These are phyloP conservation scores for Amaranthus hypochondriacus DNA, from an alignment of 148 eudicot species.

Conservation along the genomic window DNA sequence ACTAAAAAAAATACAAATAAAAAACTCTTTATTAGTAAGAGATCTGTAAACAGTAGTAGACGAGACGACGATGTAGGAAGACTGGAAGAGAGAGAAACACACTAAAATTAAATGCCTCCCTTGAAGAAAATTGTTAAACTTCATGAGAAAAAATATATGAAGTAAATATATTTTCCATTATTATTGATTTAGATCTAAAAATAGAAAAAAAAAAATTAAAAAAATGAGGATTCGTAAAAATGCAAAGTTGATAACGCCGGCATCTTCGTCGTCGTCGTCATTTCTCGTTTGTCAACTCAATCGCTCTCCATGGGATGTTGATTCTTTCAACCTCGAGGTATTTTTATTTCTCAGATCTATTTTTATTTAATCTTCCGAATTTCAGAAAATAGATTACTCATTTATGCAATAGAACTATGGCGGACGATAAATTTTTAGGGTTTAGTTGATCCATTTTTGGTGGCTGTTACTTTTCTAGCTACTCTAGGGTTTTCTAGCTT, in stretches of 20 bases:
- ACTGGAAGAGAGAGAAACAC: background rate
- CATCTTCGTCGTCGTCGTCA: constrained; percentile 13
- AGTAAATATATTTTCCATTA: background rate
- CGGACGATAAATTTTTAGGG: too few species aligned
- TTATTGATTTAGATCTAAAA: background rate
- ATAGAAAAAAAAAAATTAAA: background rate
- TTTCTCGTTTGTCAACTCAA: constrained; percentile 30
- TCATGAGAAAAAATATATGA: background rate
- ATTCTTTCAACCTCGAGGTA: constrained; percentile 21
- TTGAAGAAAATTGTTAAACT: too few species aligned
- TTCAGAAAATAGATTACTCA: too few species aligned
- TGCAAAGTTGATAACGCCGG: background rate
- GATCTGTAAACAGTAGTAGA: too few species aligned
- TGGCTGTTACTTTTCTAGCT: background rate
- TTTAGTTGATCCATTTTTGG: background rate
- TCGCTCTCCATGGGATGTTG: constrained; percentile 35
- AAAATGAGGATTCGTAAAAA: background rate
- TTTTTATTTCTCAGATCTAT: constrained; percentile 8
- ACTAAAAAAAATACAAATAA: too few species aligned
- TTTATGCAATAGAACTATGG: too few species aligned
- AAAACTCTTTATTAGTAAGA: too few species aligned
- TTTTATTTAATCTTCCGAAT: background rate
- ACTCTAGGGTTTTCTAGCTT: too few species aligned
- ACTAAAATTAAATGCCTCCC: background rate
- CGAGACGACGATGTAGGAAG: background rate